phyloP scores from a whole-genome alignment of 768 basidiomycete genomes.

The Daedaleopsis sinensis region DNA sequence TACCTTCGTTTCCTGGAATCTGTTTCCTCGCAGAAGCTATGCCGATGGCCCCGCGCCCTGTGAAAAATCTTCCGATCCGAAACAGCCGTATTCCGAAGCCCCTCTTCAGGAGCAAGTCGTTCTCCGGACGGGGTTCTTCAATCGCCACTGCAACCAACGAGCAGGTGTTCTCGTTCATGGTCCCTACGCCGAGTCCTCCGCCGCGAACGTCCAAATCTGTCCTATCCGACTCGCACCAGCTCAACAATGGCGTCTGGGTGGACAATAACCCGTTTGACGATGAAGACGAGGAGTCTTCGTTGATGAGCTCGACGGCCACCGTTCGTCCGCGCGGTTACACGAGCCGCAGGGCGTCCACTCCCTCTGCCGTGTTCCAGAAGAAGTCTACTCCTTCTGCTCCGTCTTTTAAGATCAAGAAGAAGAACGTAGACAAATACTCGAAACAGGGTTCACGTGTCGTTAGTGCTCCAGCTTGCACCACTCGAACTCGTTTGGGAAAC shows the following conservation, averaged over 20 bases:
- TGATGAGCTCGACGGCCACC: background rate
- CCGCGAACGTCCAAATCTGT: background rate
- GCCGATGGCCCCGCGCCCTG: no score
- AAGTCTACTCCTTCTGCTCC: no score
- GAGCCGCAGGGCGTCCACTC: no score
- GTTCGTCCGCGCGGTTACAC: background rate
- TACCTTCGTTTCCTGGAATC: background rate
- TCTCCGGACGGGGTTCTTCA: background rate
- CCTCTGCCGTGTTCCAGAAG: no score
- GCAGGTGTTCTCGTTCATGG: background rate
- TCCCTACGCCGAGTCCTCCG: background rate
- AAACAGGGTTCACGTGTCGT: no score
- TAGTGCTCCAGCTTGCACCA: no score
- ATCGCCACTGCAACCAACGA: background rate
- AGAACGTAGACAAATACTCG: no score
- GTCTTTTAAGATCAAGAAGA: no score
- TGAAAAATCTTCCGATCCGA: background rate
- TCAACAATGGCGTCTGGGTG: background rate
- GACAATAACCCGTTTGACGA: background rate
- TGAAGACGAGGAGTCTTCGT: background rate
- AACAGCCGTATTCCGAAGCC: background rate
- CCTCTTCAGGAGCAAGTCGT: background rate
- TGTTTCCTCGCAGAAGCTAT: background rate
- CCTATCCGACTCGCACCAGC: background rate
- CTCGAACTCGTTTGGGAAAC: no score